Evolutionary conservation across 1,139 yeast species (phyloP), one percentile per base, ranked within the genome.

Genomic region (Tardiomyces depauwii): DNA sequence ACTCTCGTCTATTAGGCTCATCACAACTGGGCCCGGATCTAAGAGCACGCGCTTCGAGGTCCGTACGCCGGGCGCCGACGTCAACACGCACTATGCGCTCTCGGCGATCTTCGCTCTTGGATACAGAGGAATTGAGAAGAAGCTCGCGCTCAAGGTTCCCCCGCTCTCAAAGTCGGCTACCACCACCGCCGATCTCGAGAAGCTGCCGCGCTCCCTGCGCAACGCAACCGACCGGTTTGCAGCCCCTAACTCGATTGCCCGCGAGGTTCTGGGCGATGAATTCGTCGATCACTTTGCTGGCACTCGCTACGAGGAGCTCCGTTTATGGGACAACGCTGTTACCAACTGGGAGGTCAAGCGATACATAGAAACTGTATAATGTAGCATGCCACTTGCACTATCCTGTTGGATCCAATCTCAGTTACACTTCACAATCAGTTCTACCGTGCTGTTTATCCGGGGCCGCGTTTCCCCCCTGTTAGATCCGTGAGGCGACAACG

Each of bases 51-150:
- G 68, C 16, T 55, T 65, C 30, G 69, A 65, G 47, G 59, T 65
- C 25, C 55, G 69, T 16, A 63, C 66, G 11, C 69, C 69, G 2
- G 69, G 69, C 13, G 69, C 69, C 4, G 69, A 65, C 45, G 63
- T 64, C 16, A 57, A 61, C 39, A 55, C 64, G 10, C 68, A 65
- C 47, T 63, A 60, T 45, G 68, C 69, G 11, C 51, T 65, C 48
- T 56, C 67, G 4, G 68, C 67, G 16, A 54, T 65, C 28, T 54
- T 61, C 41, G 68, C 65, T 1, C 54, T 63, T 13, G 69, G 69
- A 1, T 47, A 57, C 43, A 50, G 64, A 16, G 69, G 69, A 2
- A 62, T 65, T 33, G 51, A 55, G 23, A 51, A 59, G 44, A 57
- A 61, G 45, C 46, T 59, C 16, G 49, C 43, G 25, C 56, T 64